Evolutionary conservation across 106 monocot species (phyloP).

Genomic region (Apostasia shenzhenica): DNA sequence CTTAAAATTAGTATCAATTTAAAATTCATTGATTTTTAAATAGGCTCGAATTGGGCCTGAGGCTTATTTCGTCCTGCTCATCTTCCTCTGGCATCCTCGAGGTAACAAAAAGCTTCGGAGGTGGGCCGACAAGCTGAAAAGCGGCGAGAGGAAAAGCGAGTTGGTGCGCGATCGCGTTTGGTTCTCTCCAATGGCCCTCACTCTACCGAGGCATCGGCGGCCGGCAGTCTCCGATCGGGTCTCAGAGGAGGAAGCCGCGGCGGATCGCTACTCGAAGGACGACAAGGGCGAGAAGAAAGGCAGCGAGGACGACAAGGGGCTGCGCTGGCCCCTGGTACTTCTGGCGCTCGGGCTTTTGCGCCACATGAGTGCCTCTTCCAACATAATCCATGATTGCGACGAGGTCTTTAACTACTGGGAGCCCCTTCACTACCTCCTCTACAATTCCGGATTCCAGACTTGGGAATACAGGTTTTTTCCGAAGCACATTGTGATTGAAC

Average conservation of each 20-base stretch:
- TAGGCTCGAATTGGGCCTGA: no score
- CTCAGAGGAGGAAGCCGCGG: not conserved
- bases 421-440: slow-evolving; percentile 87
- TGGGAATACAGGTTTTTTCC: slow-evolving; percentile 85
- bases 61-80: no score
- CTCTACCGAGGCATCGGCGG: slow-evolving; percentile 50
- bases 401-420: slow-evolving; percentile 99
- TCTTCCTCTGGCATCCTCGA: no score
- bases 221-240: slow-evolving; percentile 1
- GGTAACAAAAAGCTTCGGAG: no score
- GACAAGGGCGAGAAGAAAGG: slow-evolving; percentile 21
- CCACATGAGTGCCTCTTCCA: slow-evolving; percentile 92
- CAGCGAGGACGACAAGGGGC: slow-evolving; percentile 18
- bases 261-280: slow-evolving; percentile 57
- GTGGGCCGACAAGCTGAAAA: no score
- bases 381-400: slow-evolving; percentile 96
- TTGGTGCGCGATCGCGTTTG: not conserved
- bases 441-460: slow-evolving; percentile 96
- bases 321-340: slow-evolving; percentile 62
- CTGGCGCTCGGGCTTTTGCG: slow-evolving; percentile 55
- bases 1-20: no score
- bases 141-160: no score
- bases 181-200: slow-evolving; percentile 24
- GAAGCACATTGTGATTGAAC: no score
- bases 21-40: no score